Percentiles rank a stretch among this genome's conserved stretches.
Evolutionary conservation across 371 early-diverging fungal genomes (phyloP).

Genomic region (Basidiobolus meristosporus): DNA sequence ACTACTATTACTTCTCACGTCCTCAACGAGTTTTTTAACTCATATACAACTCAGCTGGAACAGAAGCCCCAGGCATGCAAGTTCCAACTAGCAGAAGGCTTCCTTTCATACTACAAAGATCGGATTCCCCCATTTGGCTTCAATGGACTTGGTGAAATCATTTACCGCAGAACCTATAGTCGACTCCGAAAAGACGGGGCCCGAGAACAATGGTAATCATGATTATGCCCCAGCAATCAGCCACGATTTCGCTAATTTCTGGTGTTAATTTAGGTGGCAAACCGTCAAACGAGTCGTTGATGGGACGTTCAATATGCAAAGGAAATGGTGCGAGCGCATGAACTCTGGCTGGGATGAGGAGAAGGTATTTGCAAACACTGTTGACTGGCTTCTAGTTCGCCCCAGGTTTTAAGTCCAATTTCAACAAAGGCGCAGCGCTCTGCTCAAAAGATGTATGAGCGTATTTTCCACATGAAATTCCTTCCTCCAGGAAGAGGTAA

Average conservation of each 20-base stretch:
- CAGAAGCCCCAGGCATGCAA: background rate
- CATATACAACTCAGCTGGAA: too few species aligned
- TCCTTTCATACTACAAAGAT: slow-evolving; percentile 4
- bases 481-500: slow-evolving; percentile 17
- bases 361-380: background rate
- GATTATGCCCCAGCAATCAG: too few species aligned
- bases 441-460: slow-evolving; percentile 15
- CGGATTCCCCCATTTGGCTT: slow-evolving; percentile 14
- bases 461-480: slow-evolving; percentile 19
- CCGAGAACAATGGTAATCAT: slow-evolving; percentile 9
- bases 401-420: too few species aligned
- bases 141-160: slow-evolving; percentile 17
- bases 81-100: slow-evolving; percentile 3
- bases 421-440: slow-evolving; percentile 6
- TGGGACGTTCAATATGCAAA: slow-evolving; percentile 16
- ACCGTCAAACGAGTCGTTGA: slow-evolving; percentile 16
- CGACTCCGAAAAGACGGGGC: slow-evolving; percentile 7
- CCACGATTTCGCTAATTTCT: background rate
- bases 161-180: slow-evolving; percentile 15
- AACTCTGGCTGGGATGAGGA: slow-evolving; percentile 10
- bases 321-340: slow-evolving; percentile 9
- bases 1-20: too few species aligned
- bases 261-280: slow-evolving; percentile 6
- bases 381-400: too few species aligned
- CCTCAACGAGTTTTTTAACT: too few species aligned